Evolutionary conservation across 2,329 filamentous ascomycete genomes (phyloP), one percentile per base, ranked within the genome.

Genomic region (Cladosporium sp.): DNA sequence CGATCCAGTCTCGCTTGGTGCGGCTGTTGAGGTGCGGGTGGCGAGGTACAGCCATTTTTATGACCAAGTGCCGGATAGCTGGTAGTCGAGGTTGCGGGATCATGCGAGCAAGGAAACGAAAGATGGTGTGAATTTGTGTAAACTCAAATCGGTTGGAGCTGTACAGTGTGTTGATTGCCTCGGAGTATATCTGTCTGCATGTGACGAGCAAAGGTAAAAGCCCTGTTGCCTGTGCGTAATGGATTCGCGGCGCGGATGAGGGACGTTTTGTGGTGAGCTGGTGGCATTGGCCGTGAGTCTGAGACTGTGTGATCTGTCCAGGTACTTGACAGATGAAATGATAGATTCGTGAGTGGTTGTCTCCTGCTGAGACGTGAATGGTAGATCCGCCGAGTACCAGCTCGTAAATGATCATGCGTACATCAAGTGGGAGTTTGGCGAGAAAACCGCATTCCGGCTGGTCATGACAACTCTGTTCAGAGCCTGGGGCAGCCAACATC

Each of bases 321-420:
- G 64, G 63, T 12, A 54, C 57, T 17, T 56, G 49, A 51, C 64
- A 66, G 9, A 59, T 54, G 48, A 60, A 50, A 45, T 61, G 58
- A 17, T 56, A 50, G 48, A 65, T 64, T 15, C 59, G 61, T 19
- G 43, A 52, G 38, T 47, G 42, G 13, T 45, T 47, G 43, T 51
- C 43, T 13, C 52, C 54, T 17, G 55, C 61, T 9, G 56, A 58
- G 20, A 65, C 53, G 38, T 66, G 63, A 34, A 65, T 56, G 6
- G 61, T 54, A 36, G 54, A 57, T 11, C 57, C 56, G 17, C 63
- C 63, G 8, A 65, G 54, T 4, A 65, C 57, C 53, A 64, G 56
- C 15, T 66, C 64, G 47, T 66, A 66, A 15, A 66, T 64, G 30
- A 66, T 61, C 41, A 65, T 47, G 12, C 63, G 61, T 8, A 66